A percentile compares a stretch with the other conserved stretches of the same genome.
These are phyloP conservation scores for Zanthoxylum bungeanum DNA, from an alignment of 345 rosid genomes.

Conservation along the genomic window DNA sequence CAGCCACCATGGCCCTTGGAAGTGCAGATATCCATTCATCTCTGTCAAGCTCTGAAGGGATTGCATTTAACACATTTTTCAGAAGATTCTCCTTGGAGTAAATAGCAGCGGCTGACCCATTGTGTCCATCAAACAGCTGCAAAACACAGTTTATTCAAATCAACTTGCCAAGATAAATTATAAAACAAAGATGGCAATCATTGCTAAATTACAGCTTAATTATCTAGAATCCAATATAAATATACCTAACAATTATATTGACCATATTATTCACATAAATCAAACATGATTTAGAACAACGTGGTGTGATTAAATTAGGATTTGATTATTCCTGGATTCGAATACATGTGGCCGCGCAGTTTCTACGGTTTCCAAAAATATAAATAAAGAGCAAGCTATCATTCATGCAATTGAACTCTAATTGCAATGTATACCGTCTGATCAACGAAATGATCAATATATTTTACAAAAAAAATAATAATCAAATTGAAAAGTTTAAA, in stretches of 20 bases:
- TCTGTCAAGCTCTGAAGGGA: slow-evolving; percentile 83
- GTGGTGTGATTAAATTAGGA: too few relatives aligned
- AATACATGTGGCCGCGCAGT: too few relatives aligned
- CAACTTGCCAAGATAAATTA: background rate
- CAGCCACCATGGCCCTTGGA: slow-evolving; percentile 97
- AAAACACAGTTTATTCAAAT: slow-evolving; percentile 16
- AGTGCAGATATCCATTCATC: slow-evolving; percentile 94
- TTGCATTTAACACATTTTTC: slow-evolving; percentile 70
- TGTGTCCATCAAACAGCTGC: slow-evolving; percentile 99
- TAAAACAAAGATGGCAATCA: background rate
- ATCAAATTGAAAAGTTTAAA: background rate
- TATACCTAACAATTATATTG: background rate
- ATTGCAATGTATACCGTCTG: background rate
- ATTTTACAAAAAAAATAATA: background rate
- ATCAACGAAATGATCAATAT: background rate
- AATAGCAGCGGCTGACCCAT: slow-evolving; percentile 95
- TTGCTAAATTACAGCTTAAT: background rate
- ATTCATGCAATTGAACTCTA: background rate
- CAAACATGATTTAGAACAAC: too few relatives aligned
- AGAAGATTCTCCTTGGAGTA: slow-evolving; percentile 91
- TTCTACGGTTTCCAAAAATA: too few relatives aligned
- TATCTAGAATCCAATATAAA: background rate
- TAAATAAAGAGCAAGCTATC: background rate
- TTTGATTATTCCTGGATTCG: too few relatives aligned
- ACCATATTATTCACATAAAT: background rate